Evolutionary conservation across 106 monocot genomes (phyloP).

Genomic region (Acanthochlamys bracteata): DNA sequence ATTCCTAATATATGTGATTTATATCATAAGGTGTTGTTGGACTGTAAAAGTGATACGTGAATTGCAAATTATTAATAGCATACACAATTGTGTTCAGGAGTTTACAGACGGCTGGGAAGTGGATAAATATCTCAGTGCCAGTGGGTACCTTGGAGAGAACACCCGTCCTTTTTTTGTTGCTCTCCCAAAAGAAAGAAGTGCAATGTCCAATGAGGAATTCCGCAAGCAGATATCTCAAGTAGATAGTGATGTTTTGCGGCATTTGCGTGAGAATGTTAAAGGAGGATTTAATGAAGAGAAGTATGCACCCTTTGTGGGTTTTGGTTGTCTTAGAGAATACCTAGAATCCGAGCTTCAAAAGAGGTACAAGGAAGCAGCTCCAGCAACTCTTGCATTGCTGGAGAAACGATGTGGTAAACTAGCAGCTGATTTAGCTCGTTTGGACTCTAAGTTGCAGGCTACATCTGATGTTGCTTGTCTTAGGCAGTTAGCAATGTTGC

Average conservation of each 20-base stretch:
- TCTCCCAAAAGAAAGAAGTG: conserved; percentile 87
- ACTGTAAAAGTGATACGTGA: no score
- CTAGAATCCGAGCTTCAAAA: conserved; percentile 89
- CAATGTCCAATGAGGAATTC: conserved; percentile 85
- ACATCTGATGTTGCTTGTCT: conserved; percentile 87
- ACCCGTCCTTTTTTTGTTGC: conserved; percentile 89
- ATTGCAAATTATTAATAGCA: no score
- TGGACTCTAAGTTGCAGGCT: conserved; percentile 74
- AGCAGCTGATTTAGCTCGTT: conserved; percentile 41
- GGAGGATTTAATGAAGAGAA: conserved; percentile 97
- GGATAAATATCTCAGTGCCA: conserved; percentile 84
- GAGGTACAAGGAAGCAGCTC: conserved; percentile 95
- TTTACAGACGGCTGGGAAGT: conserved; percentile 94
- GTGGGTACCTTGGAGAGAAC: conserved; percentile 93
- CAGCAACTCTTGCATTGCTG: conserved; percentile 85
- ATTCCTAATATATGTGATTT: no score
- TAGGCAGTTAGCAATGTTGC: conserved; percentile 71
- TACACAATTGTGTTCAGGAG: conserved; percentile 43
- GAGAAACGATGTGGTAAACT: conserved; percentile 85
- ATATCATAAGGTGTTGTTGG: no score
- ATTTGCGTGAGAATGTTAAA: conserved; percentile 73
- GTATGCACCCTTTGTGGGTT: conserved; percentile 70
- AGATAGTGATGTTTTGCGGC: conserved; percentile 60
- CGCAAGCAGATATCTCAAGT: conserved; percentile 91
- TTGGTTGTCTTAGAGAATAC: conserved; percentile 57